Conservation (phyloP, 1,139 yeast genomes). For the Neolecta irregularis region DNA sequence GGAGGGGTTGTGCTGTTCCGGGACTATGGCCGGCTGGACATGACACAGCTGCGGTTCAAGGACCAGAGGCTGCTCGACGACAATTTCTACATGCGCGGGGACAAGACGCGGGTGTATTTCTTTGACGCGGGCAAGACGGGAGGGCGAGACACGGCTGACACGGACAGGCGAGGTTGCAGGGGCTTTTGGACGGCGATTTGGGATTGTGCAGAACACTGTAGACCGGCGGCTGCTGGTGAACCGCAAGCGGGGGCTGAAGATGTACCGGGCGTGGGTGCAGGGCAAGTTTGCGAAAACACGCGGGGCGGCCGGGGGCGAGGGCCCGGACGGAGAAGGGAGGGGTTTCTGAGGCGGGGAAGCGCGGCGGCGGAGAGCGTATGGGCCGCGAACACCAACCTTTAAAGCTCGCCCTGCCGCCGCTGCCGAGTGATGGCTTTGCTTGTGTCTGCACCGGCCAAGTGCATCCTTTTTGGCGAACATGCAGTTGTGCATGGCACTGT, state of each 20-base stretch:
- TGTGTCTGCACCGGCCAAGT: conserved; percentile 94
- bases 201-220: conserved; percentile 62
- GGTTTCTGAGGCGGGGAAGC: too few species aligned
- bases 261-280: conserved; percentile 96
- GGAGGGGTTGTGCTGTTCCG: conserved; percentile 82
- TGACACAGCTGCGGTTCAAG: conserved; percentile 90
- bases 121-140: conserved; percentile 56
- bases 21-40: conserved; percentile 89
- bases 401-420: too few species aligned
- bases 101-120: conserved; percentile 92
- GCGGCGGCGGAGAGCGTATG: too few species aligned
- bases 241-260: conserved; percentile 77
- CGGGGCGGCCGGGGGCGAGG: too few species aligned
- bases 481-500: conserved; percentile 81
- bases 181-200: conserved; percentile 41
- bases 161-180: background rate
- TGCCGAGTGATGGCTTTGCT: conserved; percentile 36
- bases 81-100: conserved; percentile 91
- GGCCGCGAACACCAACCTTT: too few species aligned
- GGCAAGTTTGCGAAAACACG: conserved; percentile 56
- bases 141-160: conserved; percentile 36
- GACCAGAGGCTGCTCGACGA: conserved; percentile 76
- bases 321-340: too few species aligned
- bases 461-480: conserved; percentile 90
- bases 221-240: conserved; percentile 84